Conservation (phyloP, 306 rosid genomes). For the Vachellia collinsii region DNA sequence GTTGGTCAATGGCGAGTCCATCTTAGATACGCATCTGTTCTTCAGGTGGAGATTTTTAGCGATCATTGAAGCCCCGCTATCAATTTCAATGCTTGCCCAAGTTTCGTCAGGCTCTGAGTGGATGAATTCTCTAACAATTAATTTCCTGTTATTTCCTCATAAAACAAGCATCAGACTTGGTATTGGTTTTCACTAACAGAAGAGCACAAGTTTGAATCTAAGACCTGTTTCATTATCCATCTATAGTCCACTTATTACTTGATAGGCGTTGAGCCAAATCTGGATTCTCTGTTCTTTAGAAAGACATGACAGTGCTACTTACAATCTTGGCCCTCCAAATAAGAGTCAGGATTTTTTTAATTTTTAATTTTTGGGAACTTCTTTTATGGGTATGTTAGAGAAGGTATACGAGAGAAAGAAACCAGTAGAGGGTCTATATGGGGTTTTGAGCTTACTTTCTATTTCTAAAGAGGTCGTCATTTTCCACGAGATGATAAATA, state of each 20-base stretch:
- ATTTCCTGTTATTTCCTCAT: constrained; percentile 36
- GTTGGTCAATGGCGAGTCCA: constrained; percentile 57
- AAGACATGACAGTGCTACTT: background rate
- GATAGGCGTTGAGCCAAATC: constrained; percentile 11
- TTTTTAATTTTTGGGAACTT: no score
- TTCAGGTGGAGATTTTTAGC: constrained; percentile 40
- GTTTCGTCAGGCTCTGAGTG: constrained; percentile 36
- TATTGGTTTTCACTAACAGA: background rate
- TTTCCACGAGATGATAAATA: constrained; percentile 51
- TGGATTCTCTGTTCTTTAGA: background rate
- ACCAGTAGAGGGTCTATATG: background rate
- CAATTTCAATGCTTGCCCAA: constrained; percentile 32
- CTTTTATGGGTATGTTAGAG: background rate
- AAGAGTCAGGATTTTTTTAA: background rate
- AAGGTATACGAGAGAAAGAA: background rate
- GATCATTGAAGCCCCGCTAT: constrained; percentile 33
- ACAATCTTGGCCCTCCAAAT: background rate
- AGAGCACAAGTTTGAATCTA: background rate
- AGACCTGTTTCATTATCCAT: background rate
- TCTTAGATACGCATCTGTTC: constrained; percentile 43
- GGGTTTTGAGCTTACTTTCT: constrained; percentile 46
- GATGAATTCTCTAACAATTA: constrained; percentile 57
- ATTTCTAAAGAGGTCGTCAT: constrained; percentile 45
- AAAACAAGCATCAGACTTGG: constrained; percentile 14
- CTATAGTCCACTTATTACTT: background rate